phyloP scores from a whole-genome alignment of 2,329 filamentous ascomycete species.

The Hypocreales sp. region DNA sequence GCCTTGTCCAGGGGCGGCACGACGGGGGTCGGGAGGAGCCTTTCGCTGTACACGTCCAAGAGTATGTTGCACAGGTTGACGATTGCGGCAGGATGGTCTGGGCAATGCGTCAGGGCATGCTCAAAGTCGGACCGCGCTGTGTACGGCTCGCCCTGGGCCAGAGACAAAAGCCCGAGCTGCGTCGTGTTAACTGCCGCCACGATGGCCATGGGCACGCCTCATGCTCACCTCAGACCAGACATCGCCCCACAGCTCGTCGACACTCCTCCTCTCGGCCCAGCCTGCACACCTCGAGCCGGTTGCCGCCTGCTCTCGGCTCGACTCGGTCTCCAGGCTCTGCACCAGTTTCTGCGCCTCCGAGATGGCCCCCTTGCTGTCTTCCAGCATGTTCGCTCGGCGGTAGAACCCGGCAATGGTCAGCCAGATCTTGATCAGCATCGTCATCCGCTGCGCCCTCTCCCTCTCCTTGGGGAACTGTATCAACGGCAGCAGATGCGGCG shows the following conservation, averaged over 20 bases:
- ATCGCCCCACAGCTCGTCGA: constrained; percentile 76
- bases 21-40: constrained; percentile 42
- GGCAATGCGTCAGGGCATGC: constrained; percentile 60
- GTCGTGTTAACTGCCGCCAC: too few relatives aligned
- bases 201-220: too few relatives aligned
- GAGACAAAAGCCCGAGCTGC: constrained; percentile 53
- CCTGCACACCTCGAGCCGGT: constrained; percentile 46
- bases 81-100: constrained; percentile 66
- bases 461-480: constrained; percentile 40
- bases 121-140: constrained; percentile 68
- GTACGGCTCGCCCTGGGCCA: constrained; percentile 46
- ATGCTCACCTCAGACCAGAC: constrained; percentile 60
- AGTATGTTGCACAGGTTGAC: constrained; percentile 74
- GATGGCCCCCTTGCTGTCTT: constrained; percentile 67
- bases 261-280: constrained; percentile 69
- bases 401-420: constrained; percentile 82
- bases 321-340: constrained; percentile 51
- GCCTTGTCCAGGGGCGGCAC: constrained; percentile 24
- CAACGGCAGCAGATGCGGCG: constrained; percentile 31
- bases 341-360: constrained; percentile 70
- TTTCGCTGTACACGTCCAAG: constrained; percentile 66
- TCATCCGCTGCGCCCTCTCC: constrained; percentile 30
- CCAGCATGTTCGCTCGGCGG: constrained; percentile 60
- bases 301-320: constrained; percentile 43
- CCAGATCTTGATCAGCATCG: constrained; percentile 66